Percentiles rank a stretch among this genome's conserved stretches.
Evolutionary conservation across 768 basidiomycete species (phyloP).

Genomic region (Zangia roseola): DNA sequence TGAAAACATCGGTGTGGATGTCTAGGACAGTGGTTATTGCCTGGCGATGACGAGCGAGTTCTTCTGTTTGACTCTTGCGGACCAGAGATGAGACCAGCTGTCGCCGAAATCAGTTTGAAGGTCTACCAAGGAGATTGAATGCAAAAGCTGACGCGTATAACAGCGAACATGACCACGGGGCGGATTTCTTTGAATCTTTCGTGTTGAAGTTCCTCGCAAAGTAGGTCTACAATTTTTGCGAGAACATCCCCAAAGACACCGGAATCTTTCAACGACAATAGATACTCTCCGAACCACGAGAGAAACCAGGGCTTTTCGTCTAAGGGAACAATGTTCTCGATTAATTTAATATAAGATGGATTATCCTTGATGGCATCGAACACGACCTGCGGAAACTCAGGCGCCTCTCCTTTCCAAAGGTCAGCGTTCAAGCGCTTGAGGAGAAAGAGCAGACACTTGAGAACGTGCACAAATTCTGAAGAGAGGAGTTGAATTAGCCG

Average conservation of each 20-base stretch:
- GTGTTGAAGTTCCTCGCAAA: constrained; percentile 82
- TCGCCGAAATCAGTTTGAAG: constrained; percentile 7
- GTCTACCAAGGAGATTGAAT: not conserved
- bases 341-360: constrained; percentile 44
- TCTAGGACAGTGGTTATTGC: constrained; percentile 42
- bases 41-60: constrained; percentile 24
- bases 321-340: constrained; percentile 36
- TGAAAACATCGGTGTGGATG: constrained; percentile 49
- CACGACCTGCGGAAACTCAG: constrained; percentile 73
- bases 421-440: constrained; percentile 52
- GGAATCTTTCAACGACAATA: constrained; percentile 53
- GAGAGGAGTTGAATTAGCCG: constrained; percentile 6
- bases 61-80: constrained; percentile 32
- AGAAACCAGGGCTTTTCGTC: constrained; percentile 49
- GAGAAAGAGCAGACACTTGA: constrained; percentile 58
- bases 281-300: constrained; percentile 63
- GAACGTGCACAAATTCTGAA: constrained; percentile 58
- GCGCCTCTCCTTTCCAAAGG: constrained; percentile 70
- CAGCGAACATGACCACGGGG: constrained; percentile 58
- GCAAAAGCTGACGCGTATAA: constrained; percentile 55
- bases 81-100: constrained; percentile 36
- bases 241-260: constrained; percentile 62
- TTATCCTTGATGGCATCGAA: constrained; percentile 88
- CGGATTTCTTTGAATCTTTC: constrained; percentile 61
- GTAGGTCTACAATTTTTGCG: constrained; percentile 66